A percentile compares a stretch with the other conserved stretches of the same genome.
phyloP scores from a whole-genome alignment of 345 rosid genomes.

The Firmiana major region DNA sequence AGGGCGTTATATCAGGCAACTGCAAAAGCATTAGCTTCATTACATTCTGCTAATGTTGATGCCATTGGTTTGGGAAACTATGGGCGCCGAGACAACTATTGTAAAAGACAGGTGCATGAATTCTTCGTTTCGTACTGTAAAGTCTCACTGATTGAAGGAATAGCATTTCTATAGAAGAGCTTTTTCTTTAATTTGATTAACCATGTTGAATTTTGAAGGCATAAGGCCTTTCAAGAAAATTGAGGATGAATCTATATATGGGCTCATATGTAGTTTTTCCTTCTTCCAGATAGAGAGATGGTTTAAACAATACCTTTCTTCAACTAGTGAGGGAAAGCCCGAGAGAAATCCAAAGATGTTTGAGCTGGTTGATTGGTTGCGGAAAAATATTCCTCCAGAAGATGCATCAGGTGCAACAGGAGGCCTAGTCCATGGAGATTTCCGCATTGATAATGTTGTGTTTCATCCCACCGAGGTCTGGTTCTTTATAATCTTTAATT shows the following conservation, averaged over 20 bases:
- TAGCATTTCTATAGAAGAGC: neutral
- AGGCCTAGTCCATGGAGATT: conserved; percentile 95
- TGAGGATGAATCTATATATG: neutral
- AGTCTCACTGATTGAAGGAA: neutral
- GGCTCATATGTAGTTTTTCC: neutral
- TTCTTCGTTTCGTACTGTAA: neutral
- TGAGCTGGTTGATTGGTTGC: conserved; percentile 71
- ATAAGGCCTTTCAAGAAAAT: neutral
- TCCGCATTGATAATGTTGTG: conserved; percentile 85
- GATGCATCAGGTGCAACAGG: conserved; percentile 67
- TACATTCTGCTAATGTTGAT: conserved; percentile 75
- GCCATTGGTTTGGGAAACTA: conserved; percentile 73
- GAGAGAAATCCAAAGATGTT: conserved; percentile 75
- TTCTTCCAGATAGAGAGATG: conserved; percentile 78
- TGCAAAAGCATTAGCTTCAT: conserved; percentile 70
- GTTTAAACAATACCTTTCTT: conserved; percentile 82
- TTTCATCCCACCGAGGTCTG: conserved; percentile 87
- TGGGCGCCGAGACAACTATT: conserved; percentile 75
- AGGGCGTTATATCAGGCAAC: conserved; percentile 62
- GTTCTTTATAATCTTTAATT: conserved; percentile 7
- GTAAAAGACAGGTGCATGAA: conserved; percentile 70
- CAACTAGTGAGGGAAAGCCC: conserved; percentile 76
- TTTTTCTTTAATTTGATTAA: neutral
- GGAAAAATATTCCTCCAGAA: conserved; percentile 58
- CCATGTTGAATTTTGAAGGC: neutral